Evolutionary conservation across 1,284 basidiomycete species (phyloP).

Genomic region (Sanghuangporus weigelae): DNA sequence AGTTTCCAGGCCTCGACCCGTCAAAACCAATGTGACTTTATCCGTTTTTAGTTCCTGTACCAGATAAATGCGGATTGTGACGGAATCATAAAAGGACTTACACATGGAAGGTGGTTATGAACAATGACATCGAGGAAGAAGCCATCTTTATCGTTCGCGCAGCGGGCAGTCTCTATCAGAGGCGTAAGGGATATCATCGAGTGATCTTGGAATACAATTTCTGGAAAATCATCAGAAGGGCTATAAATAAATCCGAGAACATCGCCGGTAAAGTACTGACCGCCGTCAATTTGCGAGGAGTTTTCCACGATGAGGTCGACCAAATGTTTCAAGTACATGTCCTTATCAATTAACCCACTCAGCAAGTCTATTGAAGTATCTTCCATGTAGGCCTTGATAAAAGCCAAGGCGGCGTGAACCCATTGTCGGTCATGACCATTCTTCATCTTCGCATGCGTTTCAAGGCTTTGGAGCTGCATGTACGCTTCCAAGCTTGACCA

Average conservation of each 20-base stretch:
- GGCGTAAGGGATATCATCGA: constrained; percentile 54
- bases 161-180: constrained; percentile 35
- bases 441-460: constrained; percentile 50
- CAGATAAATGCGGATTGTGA: constrained; percentile 11
- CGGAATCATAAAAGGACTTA: constrained; percentile 32
- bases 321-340: constrained; percentile 48
- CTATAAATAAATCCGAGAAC: background rate
- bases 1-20: constrained; percentile 53
- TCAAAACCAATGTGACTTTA: constrained; percentile 44
- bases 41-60: constrained; percentile 44
- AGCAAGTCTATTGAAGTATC: constrained; percentile 49
- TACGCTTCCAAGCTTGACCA: constrained; percentile 77
- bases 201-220: constrained; percentile 62
- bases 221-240: constrained; percentile 32
- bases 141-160: constrained; percentile 59
- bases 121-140: constrained; percentile 53
- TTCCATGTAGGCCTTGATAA: constrained; percentile 60
- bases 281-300: constrained; percentile 48
- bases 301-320: constrained; percentile 46
- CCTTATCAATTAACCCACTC: constrained; percentile 44
- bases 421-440: constrained; percentile 63
- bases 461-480: constrained; percentile 67
- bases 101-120: constrained; percentile 67
- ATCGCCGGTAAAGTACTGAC: constrained; percentile 31
- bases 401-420: constrained; percentile 65